Conservation (phyloP, 1,284 basidiomycete genomes). For the Ceratorhiza oryzae-sativae region DNA sequence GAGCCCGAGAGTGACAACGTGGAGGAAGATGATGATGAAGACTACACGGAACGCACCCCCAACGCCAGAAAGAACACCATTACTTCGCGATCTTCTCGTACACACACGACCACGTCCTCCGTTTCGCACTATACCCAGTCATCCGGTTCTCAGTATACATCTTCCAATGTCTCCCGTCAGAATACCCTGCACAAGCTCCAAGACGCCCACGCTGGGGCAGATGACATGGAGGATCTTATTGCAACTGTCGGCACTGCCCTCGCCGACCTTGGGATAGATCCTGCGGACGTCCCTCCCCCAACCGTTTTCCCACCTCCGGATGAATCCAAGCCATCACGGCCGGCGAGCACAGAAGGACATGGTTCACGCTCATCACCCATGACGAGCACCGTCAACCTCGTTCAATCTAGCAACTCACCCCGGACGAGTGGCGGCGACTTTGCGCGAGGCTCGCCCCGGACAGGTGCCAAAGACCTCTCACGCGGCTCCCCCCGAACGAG, state of each 20-base stretch:
- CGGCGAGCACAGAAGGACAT: neutral
- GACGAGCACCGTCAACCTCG: constrained; percentile 22
- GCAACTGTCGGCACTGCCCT: constrained; percentile 40
- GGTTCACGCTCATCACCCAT: constrained; percentile 3
- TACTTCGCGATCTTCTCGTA: constrained; percentile 11
- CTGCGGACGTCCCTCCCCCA: constrained; percentile 34
- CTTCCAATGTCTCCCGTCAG: constrained; percentile 2
- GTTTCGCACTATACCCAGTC: constrained; percentile 14
- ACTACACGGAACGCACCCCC: neutral
- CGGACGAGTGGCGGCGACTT: neutral
- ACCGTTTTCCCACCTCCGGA: constrained; percentile 25
- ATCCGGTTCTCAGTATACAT: constrained; percentile 17
- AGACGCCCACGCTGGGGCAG: neutral
- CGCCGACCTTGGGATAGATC: constrained; percentile 31
- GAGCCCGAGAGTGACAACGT: neutral
- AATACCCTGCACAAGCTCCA: neutral
- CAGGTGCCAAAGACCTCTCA: neutral
- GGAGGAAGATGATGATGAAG: neutral
- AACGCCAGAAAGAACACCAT: constrained; percentile 23
- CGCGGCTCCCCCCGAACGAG: constrained; percentile 30
- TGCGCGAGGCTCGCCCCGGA: neutral
- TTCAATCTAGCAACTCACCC: constrained; percentile 5
- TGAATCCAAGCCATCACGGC: constrained; percentile 21
- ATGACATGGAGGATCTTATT: constrained; percentile 40
- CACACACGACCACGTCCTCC: constrained; percentile 13